Evolutionary conservation across 2,329 filamentous ascomycete genomes (phyloP).

Genomic region (Fusarium cyanostomum): DNA sequence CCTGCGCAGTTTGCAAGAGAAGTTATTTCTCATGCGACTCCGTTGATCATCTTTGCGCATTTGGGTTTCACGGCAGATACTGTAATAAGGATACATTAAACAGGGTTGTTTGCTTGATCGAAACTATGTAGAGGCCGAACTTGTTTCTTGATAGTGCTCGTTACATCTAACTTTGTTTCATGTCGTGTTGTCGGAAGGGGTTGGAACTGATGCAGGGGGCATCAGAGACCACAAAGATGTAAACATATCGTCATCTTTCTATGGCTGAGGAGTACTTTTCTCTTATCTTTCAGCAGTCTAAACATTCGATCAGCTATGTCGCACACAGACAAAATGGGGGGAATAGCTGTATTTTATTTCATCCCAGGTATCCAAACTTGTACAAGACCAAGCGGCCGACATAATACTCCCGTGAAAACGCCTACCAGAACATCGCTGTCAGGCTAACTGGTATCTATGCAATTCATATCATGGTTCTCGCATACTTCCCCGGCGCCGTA

Average conservation of each 20-base stretch:
- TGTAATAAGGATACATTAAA: too few relatives aligned
- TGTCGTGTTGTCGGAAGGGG: too few relatives aligned
- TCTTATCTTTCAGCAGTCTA: too few relatives aligned
- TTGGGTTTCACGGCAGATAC: conserved; percentile 19
- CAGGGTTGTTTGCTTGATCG: too few relatives aligned
- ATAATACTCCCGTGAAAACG: conserved; percentile 35
- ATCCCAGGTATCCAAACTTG: conserved; percentile 33
- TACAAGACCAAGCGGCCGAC: conserved; percentile 26
- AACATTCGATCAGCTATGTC: too few relatives aligned
- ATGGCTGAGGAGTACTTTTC: too few relatives aligned
- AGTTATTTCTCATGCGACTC: not conserved
- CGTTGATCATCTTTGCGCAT: conserved; percentile 8
- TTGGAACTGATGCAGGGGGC: too few relatives aligned
- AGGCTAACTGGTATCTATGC: conserved; percentile 30
- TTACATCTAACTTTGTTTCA: too few relatives aligned
- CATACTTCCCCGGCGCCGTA: conserved; percentile 19
- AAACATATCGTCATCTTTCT: too few relatives aligned
- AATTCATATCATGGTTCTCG: conserved; percentile 33
- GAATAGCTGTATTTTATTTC: conserved; percentile 15
- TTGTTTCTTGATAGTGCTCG: too few relatives aligned
- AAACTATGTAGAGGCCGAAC: too few relatives aligned
- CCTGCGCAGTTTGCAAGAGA: not conserved
- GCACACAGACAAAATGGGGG: not conserved
- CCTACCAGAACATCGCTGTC: conserved; percentile 26
- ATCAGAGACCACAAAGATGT: too few relatives aligned